Percentiles rank a stretch among this genome's conserved stretches.
Conservation (phyloP, 192 early-diverging fungal genomes). For the Thamnidium elegans region DNA sequence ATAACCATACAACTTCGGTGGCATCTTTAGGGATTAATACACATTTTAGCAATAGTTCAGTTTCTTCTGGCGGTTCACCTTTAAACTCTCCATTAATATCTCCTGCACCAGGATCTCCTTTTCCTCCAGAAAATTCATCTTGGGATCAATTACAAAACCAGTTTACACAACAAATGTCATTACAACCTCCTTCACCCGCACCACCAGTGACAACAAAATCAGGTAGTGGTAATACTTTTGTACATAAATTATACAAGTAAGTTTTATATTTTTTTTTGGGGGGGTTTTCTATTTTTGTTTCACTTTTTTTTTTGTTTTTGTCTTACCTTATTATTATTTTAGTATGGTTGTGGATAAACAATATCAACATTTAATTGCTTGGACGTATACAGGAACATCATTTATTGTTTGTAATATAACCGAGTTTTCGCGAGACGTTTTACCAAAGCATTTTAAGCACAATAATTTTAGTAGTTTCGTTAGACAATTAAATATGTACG, state of each 20-base stretch:
- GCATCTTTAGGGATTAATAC: conserved; percentile 7
- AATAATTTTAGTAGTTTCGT: conserved; percentile 92
- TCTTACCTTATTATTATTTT: conserved; percentile 5
- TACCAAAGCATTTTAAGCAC: conserved; percentile 92
- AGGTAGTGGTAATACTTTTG: conserved; percentile 44
- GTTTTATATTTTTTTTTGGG: background rate
- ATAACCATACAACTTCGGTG: conserved; percentile 2
- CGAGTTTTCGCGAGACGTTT: conserved; percentile 82
- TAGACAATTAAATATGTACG: conserved; percentile 74
- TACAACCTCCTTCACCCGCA: conserved; percentile 11
- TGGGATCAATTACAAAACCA: conserved; percentile 25
- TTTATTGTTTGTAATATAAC: conserved; percentile 91
- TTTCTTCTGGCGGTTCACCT: conserved; percentile 19
- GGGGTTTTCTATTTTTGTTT: background rate
- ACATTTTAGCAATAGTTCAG: conserved; percentile 7
- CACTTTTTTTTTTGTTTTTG: background rate
- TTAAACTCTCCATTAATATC: conserved; percentile 22
- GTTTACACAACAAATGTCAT: conserved; percentile 24
- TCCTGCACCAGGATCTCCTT: conserved; percentile 1
- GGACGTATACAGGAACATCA: conserved; percentile 82
- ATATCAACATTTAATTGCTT: conserved; percentile 86
- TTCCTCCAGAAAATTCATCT: conserved; percentile 13
- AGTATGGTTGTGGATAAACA: conserved; percentile 85
- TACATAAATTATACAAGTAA: conserved; percentile 53
- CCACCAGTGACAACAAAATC: background rate